phyloP scores from a whole-genome alignment of 139 green algal genomes.

The Pleodorina starrii region DNA sequence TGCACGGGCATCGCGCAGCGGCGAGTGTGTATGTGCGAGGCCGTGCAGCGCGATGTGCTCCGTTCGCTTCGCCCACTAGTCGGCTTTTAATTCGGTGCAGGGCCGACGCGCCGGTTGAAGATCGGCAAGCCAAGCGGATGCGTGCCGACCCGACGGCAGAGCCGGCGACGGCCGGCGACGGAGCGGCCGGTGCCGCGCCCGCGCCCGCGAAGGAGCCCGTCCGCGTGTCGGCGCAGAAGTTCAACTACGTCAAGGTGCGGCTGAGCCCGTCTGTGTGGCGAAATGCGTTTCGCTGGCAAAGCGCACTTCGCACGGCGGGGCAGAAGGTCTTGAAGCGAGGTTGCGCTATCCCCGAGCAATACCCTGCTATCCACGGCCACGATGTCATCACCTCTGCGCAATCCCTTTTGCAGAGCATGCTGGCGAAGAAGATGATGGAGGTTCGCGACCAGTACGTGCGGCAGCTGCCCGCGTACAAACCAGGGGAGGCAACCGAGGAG shows the following conservation, averaged over 20 bases:
- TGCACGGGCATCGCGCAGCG: too few species aligned
- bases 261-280: too few species aligned
- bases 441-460: constrained; percentile 63
- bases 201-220: constrained; percentile 53
- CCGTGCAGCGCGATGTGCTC: too few species aligned
- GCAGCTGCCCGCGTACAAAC: constrained; percentile 58
- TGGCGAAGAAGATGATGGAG: constrained; percentile 74
- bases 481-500: background rate
- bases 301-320: too few species aligned
- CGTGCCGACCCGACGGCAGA: background rate
- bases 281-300: too few species aligned
- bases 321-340: too few species aligned
- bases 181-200: background rate
- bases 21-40: too few species aligned
- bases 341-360: too few species aligned
- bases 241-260: constrained; percentile 83
- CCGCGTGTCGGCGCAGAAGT: constrained; percentile 84
- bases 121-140: constrained; percentile 41
- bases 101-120: background rate
- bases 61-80: too few species aligned
- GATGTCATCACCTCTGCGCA: too few species aligned
- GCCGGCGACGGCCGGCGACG: background rate
- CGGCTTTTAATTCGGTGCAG: constrained; percentile 16
- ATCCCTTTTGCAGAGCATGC: constrained; percentile 70
- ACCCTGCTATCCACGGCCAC: too few species aligned